Percentiles rank a stretch among this genome's conserved stretches.
Conservation (phyloP, 2,329 filamentous ascomycete genomes). For the Sporothrix variecibatus region DNA sequence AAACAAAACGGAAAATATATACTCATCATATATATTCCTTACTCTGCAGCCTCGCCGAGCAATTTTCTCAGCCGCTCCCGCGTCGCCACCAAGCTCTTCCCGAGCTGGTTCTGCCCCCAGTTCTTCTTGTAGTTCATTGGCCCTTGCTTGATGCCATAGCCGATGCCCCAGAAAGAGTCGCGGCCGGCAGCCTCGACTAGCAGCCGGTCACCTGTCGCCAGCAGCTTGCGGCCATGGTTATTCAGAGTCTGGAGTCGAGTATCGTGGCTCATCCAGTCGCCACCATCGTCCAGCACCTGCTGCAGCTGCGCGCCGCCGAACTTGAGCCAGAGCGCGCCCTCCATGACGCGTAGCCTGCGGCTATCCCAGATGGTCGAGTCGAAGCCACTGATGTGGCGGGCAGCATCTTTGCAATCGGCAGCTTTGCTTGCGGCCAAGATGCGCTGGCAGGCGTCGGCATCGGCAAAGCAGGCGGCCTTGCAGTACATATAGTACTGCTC, state of each 20-base stretch:
- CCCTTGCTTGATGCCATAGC: not conserved
- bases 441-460: not conserved
- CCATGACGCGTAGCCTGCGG: not conserved
- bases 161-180: conserved; percentile 4
- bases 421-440: not conserved
- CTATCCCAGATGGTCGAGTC: not conserved
- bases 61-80: not conserved
- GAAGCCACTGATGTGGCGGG: not conserved
- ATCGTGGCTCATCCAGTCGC: not conserved
- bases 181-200: conserved; percentile 1
- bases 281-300: not conserved
- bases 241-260: not conserved
- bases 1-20: too few relatives aligned
- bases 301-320: not conserved
- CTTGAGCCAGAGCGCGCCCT: not conserved
- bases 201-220: not conserved
- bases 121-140: not conserved
- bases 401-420: not conserved
- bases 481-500: conserved; percentile 14
- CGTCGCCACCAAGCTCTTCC: not conserved
- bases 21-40: too few relatives aligned
- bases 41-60: not conserved
- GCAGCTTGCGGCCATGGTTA: not conserved
- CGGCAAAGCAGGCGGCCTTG: not conserved
- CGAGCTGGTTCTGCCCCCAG: conserved; percentile 3